Conservation (phyloP, 164 flowering plant genomes). For the Nelumbo lutea region DNA sequence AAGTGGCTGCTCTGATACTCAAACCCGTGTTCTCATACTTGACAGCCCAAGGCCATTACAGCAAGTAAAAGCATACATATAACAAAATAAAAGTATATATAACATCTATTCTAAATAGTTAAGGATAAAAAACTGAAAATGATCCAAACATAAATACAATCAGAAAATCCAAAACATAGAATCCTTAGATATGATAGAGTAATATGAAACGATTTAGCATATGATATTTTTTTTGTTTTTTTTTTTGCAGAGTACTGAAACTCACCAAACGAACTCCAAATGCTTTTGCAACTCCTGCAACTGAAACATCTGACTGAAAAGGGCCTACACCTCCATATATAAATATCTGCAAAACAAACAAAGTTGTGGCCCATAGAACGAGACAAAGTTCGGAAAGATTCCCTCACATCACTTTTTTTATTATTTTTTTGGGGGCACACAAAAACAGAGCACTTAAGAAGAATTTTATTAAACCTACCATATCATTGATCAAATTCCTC, state of each 20-base stretch:
- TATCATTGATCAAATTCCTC: slow-evolving; percentile 50
- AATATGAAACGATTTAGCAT: too few species aligned
- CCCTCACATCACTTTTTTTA: background rate
- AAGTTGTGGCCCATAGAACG: slow-evolving; percentile 3
- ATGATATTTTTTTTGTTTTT: too few species aligned
- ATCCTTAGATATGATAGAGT: too few species aligned
- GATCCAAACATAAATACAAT: slow-evolving; percentile 81
- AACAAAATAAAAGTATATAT: too few species aligned
- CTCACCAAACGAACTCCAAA: slow-evolving; percentile 95
- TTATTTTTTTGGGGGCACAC: background rate
- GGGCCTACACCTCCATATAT: slow-evolving; percentile 94
- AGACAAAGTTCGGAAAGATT: slow-evolving; percentile 3
- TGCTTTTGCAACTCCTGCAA: slow-evolving; percentile 93
- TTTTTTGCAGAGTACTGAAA: slow-evolving; percentile 7
- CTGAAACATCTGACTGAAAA: slow-evolving; percentile 82
- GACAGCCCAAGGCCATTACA: too few species aligned
- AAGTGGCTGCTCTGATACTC: too few species aligned
- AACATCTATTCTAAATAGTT: too few species aligned
- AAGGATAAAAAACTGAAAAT: too few species aligned
- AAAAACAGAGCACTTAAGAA: background rate
- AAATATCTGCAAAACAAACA: slow-evolving; percentile 53
- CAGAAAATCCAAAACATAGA: slow-evolving; percentile 5
- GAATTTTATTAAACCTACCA: slow-evolving; percentile 41
- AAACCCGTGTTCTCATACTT: too few species aligned
- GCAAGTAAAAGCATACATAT: too few species aligned